These are phyloP conservation scores for Aspergillus viridinutans DNA, from an alignment of 2,329 filamentous ascomycete species.

Conservation along the genomic window DNA sequence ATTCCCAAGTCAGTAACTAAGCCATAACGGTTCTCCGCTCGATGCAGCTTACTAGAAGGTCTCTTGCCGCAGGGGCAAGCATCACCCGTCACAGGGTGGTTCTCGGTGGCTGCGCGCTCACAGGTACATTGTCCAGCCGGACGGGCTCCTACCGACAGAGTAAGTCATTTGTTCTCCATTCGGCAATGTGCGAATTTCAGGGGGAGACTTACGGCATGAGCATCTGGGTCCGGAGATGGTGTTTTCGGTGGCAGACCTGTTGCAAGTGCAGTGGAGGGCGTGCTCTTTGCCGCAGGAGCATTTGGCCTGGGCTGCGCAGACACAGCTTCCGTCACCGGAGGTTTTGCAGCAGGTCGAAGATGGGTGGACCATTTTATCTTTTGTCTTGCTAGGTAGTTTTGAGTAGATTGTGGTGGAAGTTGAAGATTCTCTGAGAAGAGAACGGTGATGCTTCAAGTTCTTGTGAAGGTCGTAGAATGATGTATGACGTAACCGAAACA, in stretches of 20 bases:
- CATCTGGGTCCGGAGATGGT: constrained; percentile 66
- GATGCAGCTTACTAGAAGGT: constrained; percentile 56
- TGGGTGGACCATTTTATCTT: constrained; percentile 44
- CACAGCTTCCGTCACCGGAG: constrained; percentile 50
- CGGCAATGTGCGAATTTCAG: background rate
- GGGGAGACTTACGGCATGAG: constrained; percentile 63
- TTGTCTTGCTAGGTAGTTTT: background rate
- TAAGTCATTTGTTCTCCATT: constrained; percentile 7
- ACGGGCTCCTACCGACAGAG: constrained; percentile 53
- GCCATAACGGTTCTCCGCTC: background rate
- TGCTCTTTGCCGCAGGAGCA: constrained; percentile 89
- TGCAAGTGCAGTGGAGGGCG: constrained; percentile 82
- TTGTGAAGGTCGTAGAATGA: background rate
- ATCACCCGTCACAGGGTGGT: constrained; percentile 55
- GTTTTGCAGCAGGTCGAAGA: constrained; percentile 56
- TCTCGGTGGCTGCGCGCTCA: constrained; percentile 67
- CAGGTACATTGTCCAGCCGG: constrained; percentile 79
- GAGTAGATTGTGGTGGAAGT: constrained; percentile 3
- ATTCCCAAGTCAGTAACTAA: constrained; percentile 11
- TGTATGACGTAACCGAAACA: constrained; percentile 4
- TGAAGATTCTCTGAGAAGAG: background rate
- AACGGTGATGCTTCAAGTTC: background rate
- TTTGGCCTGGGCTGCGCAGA: constrained; percentile 55
- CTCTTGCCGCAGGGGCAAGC: constrained; percentile 76
- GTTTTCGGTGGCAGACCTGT: constrained; percentile 74